phyloP scores from a whole-genome alignment of 805 yeast species.

The Cyberlindnera mycetangii region DNA sequence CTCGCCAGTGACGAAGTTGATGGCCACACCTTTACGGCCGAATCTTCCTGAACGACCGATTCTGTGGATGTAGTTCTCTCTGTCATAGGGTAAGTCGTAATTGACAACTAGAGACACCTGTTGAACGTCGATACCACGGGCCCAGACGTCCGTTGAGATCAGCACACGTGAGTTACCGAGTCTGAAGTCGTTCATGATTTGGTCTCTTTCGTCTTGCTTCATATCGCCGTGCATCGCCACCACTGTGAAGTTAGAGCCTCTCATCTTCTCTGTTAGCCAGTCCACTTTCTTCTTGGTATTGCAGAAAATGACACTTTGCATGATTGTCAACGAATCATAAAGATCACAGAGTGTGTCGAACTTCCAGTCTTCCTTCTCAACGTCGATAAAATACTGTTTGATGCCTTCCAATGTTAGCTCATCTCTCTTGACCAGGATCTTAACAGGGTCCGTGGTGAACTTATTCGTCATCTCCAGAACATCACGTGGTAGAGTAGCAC shows the following conservation, averaged over 20 bases:
- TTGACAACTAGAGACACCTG: conserved; percentile 94
- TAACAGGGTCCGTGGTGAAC: conserved; percentile 91
- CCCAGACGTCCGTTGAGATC: conserved; percentile 96
- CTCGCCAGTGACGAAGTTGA: conserved; percentile 82
- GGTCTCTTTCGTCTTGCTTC: conserved; percentile 92
- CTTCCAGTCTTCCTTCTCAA: conserved; percentile 91
- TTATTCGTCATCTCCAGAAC: conserved; percentile 89
- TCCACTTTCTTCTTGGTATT: conserved; percentile 95
- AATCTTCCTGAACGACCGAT: conserved; percentile 98
- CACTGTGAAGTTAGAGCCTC: conserved; percentile 81
- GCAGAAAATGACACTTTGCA: conserved; percentile 98
- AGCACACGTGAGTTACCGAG: conserved; percentile 89
- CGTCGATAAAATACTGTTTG: conserved; percentile 86
- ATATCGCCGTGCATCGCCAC: conserved; percentile 96
- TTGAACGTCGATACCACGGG: conserved; percentile 98
- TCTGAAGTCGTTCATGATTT: conserved; percentile 94
- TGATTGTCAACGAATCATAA: conserved; percentile 91
- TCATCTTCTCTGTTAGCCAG: conserved; percentile 79
- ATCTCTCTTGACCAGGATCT: conserved; percentile 91
- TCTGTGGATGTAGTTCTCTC: conserved; percentile 95
- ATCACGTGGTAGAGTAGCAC: conserved; percentile 91
- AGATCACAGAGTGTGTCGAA: conserved; percentile 92
- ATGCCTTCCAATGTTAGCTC: conserved; percentile 93
- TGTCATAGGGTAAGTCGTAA: conserved; percentile 89
- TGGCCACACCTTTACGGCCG: conserved; percentile 98